Evolutionary conservation across 179 eudicot species (phyloP).

Genomic region (Silene noctiflora): DNA sequence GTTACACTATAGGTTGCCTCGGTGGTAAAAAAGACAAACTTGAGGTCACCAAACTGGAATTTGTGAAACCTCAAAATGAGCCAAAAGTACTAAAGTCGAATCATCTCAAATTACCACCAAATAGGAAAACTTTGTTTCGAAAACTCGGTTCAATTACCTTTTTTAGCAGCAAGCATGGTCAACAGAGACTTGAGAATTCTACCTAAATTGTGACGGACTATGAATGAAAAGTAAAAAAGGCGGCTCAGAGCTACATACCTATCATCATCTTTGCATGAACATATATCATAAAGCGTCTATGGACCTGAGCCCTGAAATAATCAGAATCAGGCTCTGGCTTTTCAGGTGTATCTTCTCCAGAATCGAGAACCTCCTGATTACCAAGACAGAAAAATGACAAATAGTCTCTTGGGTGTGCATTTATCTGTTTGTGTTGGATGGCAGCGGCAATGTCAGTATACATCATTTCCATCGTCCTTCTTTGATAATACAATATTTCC

Average conservation of each 20-base stretch:
- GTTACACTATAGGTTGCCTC: too few relatives aligned
- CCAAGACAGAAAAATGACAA: constrained; percentile 65
- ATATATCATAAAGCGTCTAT: constrained; percentile 82
- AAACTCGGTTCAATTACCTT: too few relatives aligned
- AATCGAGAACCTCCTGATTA: constrained; percentile 45
- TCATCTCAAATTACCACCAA: too few relatives aligned
- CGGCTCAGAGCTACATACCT: constrained; percentile 31
- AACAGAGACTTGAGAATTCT: too few relatives aligned
- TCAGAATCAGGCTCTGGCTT: constrained; percentile 50
- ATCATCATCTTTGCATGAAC: constrained; percentile 91
- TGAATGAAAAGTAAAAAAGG: too few relatives aligned
- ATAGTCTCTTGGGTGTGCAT: constrained; percentile 49
- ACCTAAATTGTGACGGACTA: too few relatives aligned
- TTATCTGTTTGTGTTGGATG: constrained; percentile 28
- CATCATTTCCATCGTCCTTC: constrained; percentile 69
- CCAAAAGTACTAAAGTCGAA: too few relatives aligned
- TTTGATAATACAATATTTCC: constrained; percentile 67
- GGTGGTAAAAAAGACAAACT: too few relatives aligned
- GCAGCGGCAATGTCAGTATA: constrained; percentile 50
- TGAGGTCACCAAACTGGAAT: too few relatives aligned
- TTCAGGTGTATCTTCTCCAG: constrained; percentile 49
- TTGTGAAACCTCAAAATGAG: too few relatives aligned
- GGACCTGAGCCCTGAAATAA: constrained; percentile 54
- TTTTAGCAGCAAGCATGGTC: too few relatives aligned
- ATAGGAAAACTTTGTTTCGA: too few relatives aligned